These are phyloP conservation scores for Marasmius tenuissimus DNA, from an alignment of 1,284 basidiomycete species.

Conservation along the genomic window DNA sequence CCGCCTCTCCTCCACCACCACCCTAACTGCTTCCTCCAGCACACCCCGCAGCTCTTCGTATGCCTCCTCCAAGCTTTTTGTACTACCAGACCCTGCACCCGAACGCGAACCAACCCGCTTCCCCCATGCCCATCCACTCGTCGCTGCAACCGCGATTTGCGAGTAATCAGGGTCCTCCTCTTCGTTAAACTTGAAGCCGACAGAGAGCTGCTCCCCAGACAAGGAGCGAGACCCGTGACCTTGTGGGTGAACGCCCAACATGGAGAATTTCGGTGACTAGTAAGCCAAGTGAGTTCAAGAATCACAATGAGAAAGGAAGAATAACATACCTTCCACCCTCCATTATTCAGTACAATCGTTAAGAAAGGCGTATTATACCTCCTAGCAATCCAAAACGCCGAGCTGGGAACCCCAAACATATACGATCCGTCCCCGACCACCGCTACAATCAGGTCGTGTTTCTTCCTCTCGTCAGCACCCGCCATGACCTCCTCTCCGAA, in stretches of 20 bases:
- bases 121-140: slow-evolving; percentile 65
- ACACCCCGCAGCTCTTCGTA: slow-evolving; percentile 45
- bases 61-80: slow-evolving; percentile 36
- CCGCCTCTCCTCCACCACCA: slow-evolving; percentile 57
- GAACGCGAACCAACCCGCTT: slow-evolving; percentile 39
- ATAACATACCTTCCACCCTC: slow-evolving; percentile 58
- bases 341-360: slow-evolving; percentile 70
- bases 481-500: slow-evolving; percentile 38
- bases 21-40: slow-evolving; percentile 50
- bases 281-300: background rate
- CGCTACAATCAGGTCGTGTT: slow-evolving; percentile 51
- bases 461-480: slow-evolving; percentile 9
- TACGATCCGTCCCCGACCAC: slow-evolving; percentile 71
- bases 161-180: slow-evolving; percentile 52
- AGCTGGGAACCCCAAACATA: slow-evolving; percentile 65
- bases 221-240: slow-evolving; percentile 50
- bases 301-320: background rate
- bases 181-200: slow-evolving; percentile 61
- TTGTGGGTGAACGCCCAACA: slow-evolving; percentile 62
- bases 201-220: slow-evolving; percentile 49
- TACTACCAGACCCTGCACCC: slow-evolving; percentile 17
- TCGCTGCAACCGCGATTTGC: slow-evolving; percentile 61
- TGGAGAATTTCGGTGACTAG: slow-evolving; percentile 60
- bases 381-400: slow-evolving; percentile 70
- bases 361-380: slow-evolving; percentile 72